A percentile compares a stretch with the other conserved stretches of the same genome.
These are phyloP conservation scores for Suillus subluteus DNA, from an alignment of 768 basidiomycete species.

Conservation along the genomic window DNA sequence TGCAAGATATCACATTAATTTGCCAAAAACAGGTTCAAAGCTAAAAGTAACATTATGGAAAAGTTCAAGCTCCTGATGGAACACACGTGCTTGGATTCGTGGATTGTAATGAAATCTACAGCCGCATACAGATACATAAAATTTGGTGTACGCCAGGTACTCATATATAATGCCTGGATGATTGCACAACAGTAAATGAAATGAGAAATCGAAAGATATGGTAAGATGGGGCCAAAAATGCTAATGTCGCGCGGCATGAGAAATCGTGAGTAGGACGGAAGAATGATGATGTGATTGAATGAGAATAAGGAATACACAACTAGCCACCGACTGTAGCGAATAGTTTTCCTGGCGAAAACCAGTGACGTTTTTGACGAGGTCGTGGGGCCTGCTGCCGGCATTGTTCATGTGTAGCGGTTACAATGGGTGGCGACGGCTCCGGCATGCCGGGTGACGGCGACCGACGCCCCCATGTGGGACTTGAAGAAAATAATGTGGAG, in stretches of 20 bases:
- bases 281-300: slow-evolving; percentile 10
- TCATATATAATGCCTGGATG: slow-evolving; percentile 32
- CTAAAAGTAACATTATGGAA: neutral
- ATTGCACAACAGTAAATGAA: slow-evolving; percentile 11
- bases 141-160: slow-evolving; percentile 37
- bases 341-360: slow-evolving; percentile 59
- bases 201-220: slow-evolving; percentile 23
- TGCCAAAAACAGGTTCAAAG: neutral
- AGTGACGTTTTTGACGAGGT: slow-evolving; percentile 48
- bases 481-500: slow-evolving; percentile 39
- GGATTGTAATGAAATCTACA: slow-evolving; percentile 5
- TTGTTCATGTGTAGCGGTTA: slow-evolving; percentile 34
- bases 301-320: slow-evolving; percentile 14
- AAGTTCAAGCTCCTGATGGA: neutral
- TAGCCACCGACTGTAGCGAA: slow-evolving; percentile 47
- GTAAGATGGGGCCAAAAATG: slow-evolving; percentile 19
- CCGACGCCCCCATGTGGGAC: slow-evolving; percentile 37
- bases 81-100: slow-evolving; percentile 6
- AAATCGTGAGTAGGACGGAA: slow-evolving; percentile 4
- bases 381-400: slow-evolving; percentile 36
- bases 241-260: slow-evolving; percentile 25
- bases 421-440: slow-evolving; percentile 30
- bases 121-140: slow-evolving; percentile 26
- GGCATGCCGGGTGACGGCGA: slow-evolving; percentile 45
- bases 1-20: neutral